These are phyloP conservation scores for Epichloe uncinata DNA, from an alignment of 2,329 filamentous ascomycete species.

Conservation along the genomic window DNA sequence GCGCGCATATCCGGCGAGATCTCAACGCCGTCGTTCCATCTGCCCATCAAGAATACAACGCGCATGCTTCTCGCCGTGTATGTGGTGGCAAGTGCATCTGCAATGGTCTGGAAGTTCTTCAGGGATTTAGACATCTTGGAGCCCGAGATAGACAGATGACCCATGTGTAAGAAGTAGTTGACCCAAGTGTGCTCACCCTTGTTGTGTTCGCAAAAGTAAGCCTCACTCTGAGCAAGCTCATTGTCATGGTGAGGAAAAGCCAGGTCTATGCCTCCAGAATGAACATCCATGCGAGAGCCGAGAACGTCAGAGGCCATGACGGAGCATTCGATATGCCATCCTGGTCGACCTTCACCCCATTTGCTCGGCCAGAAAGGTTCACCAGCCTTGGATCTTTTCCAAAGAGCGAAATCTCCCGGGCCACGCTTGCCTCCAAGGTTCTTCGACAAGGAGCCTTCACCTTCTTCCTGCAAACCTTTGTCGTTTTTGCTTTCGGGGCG, in stretches of 20 bases:
- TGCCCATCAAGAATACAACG: constrained; percentile 75
- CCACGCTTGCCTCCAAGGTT: constrained; percentile 54
- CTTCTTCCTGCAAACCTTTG: constrained; percentile 71
- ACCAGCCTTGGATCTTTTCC: constrained; percentile 85
- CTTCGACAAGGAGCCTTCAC: constrained; percentile 68
- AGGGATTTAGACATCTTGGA: constrained; percentile 93
- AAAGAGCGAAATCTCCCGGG: constrained; percentile 77
- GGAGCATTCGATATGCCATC: constrained; percentile 96
- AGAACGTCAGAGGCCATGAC: constrained; percentile 90
- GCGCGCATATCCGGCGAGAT: constrained; percentile 74
- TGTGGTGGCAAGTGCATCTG: constrained; percentile 55
- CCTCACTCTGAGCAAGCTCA: constrained; percentile 79
- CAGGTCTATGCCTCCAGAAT: constrained; percentile 84
- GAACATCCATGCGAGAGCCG: constrained; percentile 76
- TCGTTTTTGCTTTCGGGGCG: constrained; percentile 78
- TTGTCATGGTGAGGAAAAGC: constrained; percentile 91
- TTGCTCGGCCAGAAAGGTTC: constrained; percentile 82
- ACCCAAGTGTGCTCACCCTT: constrained; percentile 63
- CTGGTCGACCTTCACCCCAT: constrained; percentile 79
- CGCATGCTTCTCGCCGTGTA: constrained; percentile 72
- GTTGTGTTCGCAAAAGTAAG: constrained; percentile 51
- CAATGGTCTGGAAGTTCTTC: constrained; percentile 92
- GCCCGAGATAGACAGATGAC: constrained; percentile 71
- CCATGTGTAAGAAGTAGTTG: constrained; percentile 94
- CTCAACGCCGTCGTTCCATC: constrained; percentile 85